These are phyloP conservation scores for Orychophragmus violaceus DNA, from an alignment of 345 rosid genomes.

Conservation along the genomic window DNA sequence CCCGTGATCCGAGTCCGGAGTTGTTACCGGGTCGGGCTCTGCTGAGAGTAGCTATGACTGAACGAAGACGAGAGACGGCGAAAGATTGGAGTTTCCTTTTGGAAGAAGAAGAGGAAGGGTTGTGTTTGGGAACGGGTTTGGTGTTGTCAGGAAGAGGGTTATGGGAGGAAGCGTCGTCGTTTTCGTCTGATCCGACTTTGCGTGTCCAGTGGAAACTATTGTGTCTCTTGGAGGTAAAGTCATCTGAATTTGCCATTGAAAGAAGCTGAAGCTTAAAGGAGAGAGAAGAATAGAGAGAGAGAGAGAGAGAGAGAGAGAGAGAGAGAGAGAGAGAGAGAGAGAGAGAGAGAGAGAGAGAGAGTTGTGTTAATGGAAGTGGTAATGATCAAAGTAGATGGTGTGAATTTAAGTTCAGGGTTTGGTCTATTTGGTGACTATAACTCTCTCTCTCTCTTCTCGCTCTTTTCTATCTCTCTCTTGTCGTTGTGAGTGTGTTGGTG, in stretches of 20 bases:
- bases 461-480: conserved; percentile 2
- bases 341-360: neutral
- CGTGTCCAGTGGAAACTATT: conserved; percentile 66
- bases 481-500: conserved; percentile 23
- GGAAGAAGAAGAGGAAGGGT: neutral
- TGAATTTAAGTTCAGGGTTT: conserved; percentile 27
- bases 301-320: too few species aligned
- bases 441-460: neutral
- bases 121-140: conserved; percentile 25
- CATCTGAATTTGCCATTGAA: conserved; percentile 52
- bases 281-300: neutral
- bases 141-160: neutral
- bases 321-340: neutral
- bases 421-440: conserved; percentile 31
- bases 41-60: conserved; percentile 54
- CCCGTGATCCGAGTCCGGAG: conserved; percentile 50
- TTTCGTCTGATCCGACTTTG: conserved; percentile 59
- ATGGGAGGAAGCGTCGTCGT: conserved; percentile 36
- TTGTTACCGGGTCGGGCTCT: conserved; percentile 39
- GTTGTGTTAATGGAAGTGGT: neutral
- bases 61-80: conserved; percentile 73
- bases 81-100: conserved; percentile 65
- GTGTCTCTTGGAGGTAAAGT: conserved; percentile 64
- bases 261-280: conserved; percentile 7
- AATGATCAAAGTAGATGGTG: conserved; percentile 18